Evolutionary conservation across 495 filamentous ascomycete species (phyloP), one percentile per base, ranked within the genome.

Genomic region (Neurospora sp.): DNA sequence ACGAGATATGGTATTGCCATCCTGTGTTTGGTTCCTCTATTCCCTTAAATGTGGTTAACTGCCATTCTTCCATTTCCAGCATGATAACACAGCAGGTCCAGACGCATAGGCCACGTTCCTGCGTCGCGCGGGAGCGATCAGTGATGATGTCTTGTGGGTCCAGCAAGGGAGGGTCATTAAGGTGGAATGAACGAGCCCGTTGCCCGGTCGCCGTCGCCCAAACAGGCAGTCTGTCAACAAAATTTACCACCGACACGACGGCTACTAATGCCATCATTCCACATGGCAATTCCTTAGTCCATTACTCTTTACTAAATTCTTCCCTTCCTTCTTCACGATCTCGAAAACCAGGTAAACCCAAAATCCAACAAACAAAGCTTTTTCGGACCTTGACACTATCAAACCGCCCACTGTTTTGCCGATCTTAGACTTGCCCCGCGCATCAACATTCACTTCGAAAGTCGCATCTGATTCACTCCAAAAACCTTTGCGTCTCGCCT

Each of bases 141-240:
- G 34, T 42, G 36, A 62, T 62, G 45, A 37, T 42, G 40, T 73
- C 54, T 69, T 76, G 54, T 76, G 74, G 72, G 66, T 38, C 72
- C 38, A n/a, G 39, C 21, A 48, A 40, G 24, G 70, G 38, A 69
- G 71, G 43, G 71, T 39, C 43, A 62, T 38, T 34, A 15, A 31
- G 34, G 31, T 43, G 72, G 72, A 73, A 73, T 42, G 72, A 70
- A 72, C 72, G 73, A 70, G n/a, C 19, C 54, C 42, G 79, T 81
- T 80, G 78, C 79, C 77, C 43, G 71, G 78, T 69, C 70, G 66
- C 69, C 45, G 59, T 42, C 74, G 66, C 79, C 75, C 69, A 75
- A 78, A 72, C 31, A 21, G 75, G 78, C 72, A 80, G 69, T 78
- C 59, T 79, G 77, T 76, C 72, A 75, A 77, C 76, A 77, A 76